A percentile compares a stretch with the other conserved stretches of the same genome.
These are phyloP conservation scores for Fusarium neocosmosporiellum DNA, from an alignment of 2,329 filamentous ascomycete species.

Conservation along the genomic window DNA sequence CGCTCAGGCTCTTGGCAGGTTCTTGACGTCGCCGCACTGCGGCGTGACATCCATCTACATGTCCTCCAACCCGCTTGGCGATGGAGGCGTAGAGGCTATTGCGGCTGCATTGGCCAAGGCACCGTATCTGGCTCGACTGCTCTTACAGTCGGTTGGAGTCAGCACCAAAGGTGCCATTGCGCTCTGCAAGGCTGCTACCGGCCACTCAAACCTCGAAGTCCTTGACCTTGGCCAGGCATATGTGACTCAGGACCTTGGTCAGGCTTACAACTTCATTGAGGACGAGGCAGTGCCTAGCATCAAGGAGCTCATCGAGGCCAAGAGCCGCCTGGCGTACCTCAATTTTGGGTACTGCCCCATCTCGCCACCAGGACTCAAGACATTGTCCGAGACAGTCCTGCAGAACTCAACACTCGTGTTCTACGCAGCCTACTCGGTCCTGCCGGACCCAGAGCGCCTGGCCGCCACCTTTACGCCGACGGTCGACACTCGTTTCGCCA, in stretches of 20 bases:
- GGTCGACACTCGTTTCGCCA: constrained; percentile 38
- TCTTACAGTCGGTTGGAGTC: constrained; percentile 58
- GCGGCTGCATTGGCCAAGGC: constrained; percentile 47
- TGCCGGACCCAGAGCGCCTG: constrained; percentile 41
- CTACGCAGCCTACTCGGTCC: constrained; percentile 52
- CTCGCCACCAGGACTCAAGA: constrained; percentile 43
- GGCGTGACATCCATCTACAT: constrained; percentile 51
- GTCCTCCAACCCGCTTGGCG: constrained; percentile 52
- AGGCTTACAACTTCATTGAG: constrained; percentile 60
- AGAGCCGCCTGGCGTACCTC: constrained; percentile 52
- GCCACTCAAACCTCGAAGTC: constrained; percentile 49
- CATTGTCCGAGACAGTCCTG: constrained; percentile 46
- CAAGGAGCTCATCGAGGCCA: constrained; percentile 46
- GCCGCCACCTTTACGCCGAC: constrained; percentile 46
- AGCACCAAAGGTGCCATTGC: constrained; percentile 52
- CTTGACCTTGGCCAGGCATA: constrained; percentile 60
- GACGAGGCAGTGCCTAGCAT: constrained; percentile 51
- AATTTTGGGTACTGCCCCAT: constrained; percentile 54
- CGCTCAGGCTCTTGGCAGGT: constrained; percentile 46
- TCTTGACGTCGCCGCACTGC: constrained; percentile 48
- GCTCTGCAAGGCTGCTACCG: constrained; percentile 51
- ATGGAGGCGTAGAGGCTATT: constrained; percentile 46
- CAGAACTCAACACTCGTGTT: constrained; percentile 50
- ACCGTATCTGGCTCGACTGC: constrained; percentile 50
- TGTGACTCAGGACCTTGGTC: constrained; percentile 57